phyloP scores from a whole-genome alignment of 257 asterid species.

The Nicotiana otophora region DNA sequence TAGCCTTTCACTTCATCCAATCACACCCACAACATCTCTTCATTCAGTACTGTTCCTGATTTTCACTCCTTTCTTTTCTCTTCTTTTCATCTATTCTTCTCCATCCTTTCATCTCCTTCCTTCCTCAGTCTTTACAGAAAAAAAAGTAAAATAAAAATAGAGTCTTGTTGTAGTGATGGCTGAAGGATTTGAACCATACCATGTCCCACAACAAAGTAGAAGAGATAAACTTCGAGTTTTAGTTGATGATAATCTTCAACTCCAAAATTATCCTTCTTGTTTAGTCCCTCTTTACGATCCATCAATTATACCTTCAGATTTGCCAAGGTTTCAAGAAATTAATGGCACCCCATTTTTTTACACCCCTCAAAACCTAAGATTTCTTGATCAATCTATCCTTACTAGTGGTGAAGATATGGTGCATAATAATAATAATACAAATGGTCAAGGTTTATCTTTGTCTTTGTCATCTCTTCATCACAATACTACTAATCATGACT shows the following conservation, averaged over 20 bases:
- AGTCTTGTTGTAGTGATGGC: slow-evolving; percentile 52
- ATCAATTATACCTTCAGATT: slow-evolving; percentile 48
- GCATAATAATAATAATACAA: background rate
- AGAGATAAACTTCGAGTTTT: slow-evolving; percentile 84
- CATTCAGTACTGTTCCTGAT: background rate
- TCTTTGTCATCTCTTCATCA: slow-evolving; percentile 67
- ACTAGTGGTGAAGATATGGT: no score
- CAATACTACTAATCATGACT: slow-evolving; percentile 21
- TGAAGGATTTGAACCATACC: slow-evolving; percentile 71
- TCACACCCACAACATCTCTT: slow-evolving; percentile 8
- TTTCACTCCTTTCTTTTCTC: background rate
- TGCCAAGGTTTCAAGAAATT: slow-evolving; percentile 41
- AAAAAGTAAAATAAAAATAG: background rate
- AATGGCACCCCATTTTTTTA: slow-evolving; percentile 32
- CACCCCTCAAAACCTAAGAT: slow-evolving; percentile 38
- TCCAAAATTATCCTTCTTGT: slow-evolving; percentile 3
- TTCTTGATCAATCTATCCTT: slow-evolving; percentile 30
- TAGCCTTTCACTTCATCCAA: slow-evolving; percentile 13
- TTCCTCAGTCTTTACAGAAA: no score
- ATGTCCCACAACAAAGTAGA: slow-evolving; percentile 96
- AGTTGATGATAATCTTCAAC: slow-evolving; percentile 26
- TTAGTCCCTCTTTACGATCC: slow-evolving; percentile 55
- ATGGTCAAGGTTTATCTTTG: slow-evolving; percentile 66
- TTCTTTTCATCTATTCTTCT: background rate
- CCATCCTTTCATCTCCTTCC: background rate